Conservation (phyloP, 768 basidiomycete genomes). For the Tephrocybe sp. region DNA sequence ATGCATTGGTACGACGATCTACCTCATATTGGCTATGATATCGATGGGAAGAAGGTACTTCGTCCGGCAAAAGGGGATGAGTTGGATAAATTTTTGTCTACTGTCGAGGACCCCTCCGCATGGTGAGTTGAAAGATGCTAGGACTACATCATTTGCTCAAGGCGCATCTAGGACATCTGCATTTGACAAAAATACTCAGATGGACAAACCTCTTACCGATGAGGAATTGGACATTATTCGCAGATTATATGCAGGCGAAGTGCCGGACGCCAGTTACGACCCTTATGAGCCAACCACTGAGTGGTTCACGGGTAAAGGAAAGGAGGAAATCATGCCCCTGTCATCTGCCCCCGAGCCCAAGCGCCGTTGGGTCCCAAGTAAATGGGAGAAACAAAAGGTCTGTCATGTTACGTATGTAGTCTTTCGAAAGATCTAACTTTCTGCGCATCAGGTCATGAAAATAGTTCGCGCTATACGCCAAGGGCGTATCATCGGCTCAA, state of each 20-base stretch:
- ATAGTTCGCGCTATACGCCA: conserved; percentile 97
- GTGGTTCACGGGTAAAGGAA: conserved; percentile 97
- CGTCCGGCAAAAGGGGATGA: conserved; percentile 96
- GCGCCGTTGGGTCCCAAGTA: conserved; percentile 93
- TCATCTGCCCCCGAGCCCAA: conserved; percentile 93
- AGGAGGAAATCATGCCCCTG: conserved; percentile 93
- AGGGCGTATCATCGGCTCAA: conserved; percentile 90
- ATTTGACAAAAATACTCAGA: conserved; percentile 85
- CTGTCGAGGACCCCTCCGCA: conserved; percentile 86
- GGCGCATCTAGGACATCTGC: conserved; percentile 72
- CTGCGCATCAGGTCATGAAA: conserved; percentile 83
- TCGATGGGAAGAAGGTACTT: conserved; percentile 91
- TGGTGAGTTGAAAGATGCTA: conserved; percentile 58
- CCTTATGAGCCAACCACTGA: conserved; percentile 93
- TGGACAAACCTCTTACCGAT: conserved; percentile 80
- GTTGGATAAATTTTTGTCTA: conserved; percentile 92
- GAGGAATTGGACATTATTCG: conserved; percentile 96
- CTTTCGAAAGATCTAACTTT: not conserved
- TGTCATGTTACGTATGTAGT: conserved; percentile 2
- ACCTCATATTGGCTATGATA: conserved; percentile 97
- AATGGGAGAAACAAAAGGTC: conserved; percentile 99
- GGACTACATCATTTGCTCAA: not conserved
- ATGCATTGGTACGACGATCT: conserved; percentile 99
- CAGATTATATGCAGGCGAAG: conserved; percentile 86
- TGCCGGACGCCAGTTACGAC: conserved; percentile 87